These are phyloP conservation scores for Ilyonectria destructans DNA, from an alignment of 2,329 filamentous ascomycete genomes.

Conservation along the genomic window DNA sequence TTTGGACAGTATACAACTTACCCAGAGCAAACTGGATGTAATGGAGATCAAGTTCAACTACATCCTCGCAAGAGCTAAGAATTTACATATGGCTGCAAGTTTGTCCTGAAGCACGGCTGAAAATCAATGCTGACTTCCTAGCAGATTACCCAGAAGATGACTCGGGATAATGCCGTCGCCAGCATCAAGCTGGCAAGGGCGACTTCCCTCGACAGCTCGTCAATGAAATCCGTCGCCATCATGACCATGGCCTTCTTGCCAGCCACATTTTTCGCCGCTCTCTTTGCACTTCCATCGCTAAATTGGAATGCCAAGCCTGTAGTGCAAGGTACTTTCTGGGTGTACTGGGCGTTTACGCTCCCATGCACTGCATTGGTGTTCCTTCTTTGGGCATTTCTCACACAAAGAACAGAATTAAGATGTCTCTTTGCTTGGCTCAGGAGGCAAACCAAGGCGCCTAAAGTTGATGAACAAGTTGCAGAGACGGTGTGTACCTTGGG, in stretches of 20 bases:
- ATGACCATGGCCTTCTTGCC: conserved; percentile 8
- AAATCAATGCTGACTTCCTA: too few species aligned
- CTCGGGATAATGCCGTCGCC: conserved; percentile 1
- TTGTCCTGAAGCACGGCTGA: too few species aligned
- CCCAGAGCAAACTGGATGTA: too few species aligned
- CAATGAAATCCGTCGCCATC: background rate
- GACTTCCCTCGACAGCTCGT: background rate
- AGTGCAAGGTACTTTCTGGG: background rate
- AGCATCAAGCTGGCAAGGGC: conserved; percentile 1
- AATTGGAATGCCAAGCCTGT: background rate
- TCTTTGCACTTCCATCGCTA: background rate
- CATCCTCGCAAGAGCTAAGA: too few species aligned
- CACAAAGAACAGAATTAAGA: background rate
- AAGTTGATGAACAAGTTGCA: background rate
- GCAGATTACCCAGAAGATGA: too few species aligned
- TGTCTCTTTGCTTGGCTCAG: background rate
- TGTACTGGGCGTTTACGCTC: conserved; percentile 4
- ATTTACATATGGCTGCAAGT: too few species aligned
- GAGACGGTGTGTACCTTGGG: too few species aligned
- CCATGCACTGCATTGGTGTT: conserved; percentile 3
- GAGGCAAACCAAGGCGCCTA: too few species aligned
- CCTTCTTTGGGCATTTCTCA: background rate
- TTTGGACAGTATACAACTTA: too few species aligned
- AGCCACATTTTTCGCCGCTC: conserved; percentile 1
- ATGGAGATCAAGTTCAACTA: too few species aligned